These are phyloP conservation scores for Saturnispora sanitii DNA, from an alignment of 805 yeast species.

Conservation along the genomic window DNA sequence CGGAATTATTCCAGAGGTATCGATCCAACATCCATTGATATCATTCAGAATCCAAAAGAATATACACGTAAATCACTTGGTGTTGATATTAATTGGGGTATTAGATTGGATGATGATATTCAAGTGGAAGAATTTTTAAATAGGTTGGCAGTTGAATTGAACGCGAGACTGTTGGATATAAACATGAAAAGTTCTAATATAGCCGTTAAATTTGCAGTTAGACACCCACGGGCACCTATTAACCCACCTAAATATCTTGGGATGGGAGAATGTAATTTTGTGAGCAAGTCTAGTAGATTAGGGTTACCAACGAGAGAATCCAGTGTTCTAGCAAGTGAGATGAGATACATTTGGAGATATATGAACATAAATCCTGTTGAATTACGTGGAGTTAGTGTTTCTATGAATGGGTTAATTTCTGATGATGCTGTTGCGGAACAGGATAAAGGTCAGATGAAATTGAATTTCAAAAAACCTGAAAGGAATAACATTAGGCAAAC, in stretches of 20 bases:
- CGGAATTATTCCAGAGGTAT: conserved; percentile 52
- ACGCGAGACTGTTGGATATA: conserved; percentile 38
- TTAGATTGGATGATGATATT: conserved; percentile 49
- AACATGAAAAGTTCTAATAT: conserved; percentile 45
- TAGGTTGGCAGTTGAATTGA: conserved; percentile 50
- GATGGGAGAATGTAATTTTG: conserved; percentile 66
- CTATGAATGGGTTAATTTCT: conserved; percentile 48
- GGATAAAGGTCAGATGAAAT: conserved; percentile 24
- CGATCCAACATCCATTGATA: conserved; percentile 52
- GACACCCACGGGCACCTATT: conserved; percentile 59
- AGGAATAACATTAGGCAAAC: neutral
- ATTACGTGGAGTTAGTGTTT: conserved; percentile 70
- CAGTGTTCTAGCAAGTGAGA: conserved; percentile 52
- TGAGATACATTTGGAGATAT: conserved; percentile 45
- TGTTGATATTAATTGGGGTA: conserved; percentile 87
- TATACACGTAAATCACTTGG: conserved; percentile 67
- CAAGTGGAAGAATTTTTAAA: conserved; percentile 60
- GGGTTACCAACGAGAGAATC: conserved; percentile 52
- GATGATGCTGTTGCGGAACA: conserved; percentile 18
- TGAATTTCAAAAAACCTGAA: conserved; percentile 24
- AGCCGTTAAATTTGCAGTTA: conserved; percentile 53
- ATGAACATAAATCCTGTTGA: conserved; percentile 49
- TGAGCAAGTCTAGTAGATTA: conserved; percentile 47
- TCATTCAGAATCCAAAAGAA: conserved; percentile 38
- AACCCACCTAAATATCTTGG: conserved; percentile 77